phyloP scores from a whole-genome alignment of 257 asterid genomes.

The Capsicum baccatum region DNA sequence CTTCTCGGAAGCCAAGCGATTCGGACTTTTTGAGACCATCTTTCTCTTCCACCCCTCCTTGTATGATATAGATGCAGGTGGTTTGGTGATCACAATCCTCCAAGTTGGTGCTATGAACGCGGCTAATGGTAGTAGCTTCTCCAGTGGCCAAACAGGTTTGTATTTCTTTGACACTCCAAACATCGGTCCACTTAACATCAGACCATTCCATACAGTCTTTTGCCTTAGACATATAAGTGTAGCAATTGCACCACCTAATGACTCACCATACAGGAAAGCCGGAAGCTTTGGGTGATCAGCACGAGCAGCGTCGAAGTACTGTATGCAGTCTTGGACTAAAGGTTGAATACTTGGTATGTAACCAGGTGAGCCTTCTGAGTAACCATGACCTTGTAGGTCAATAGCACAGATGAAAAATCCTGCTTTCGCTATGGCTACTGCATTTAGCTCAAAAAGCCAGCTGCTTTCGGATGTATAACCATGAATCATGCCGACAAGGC shows the following conservation, averaged over 20 bases:
- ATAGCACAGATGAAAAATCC: constrained; percentile 72
- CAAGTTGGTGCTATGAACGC: constrained; percentile 70
- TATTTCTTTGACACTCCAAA: constrained; percentile 67
- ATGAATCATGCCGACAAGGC: constrained; percentile 78
- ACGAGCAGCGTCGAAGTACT: constrained; percentile 50
- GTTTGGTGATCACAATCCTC: constrained; percentile 58
- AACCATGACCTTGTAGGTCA: constrained; percentile 83
- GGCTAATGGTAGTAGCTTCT: constrained; percentile 62
- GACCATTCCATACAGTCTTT: constrained; percentile 64
- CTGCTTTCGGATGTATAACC: constrained; percentile 83
- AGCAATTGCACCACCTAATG: constrained; percentile 75
- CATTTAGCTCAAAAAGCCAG: constrained; percentile 78
- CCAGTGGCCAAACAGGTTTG: constrained; percentile 81
- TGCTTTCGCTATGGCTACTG: constrained; percentile 73
- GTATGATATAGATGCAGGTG: constrained; percentile 57
- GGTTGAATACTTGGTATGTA: constrained; percentile 57
- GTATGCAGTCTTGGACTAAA: constrained; percentile 59
- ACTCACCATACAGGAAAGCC: constrained; percentile 81
- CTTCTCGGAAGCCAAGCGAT: constrained; percentile 47
- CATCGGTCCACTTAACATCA: constrained; percentile 77
- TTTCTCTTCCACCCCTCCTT: constrained; percentile 67
- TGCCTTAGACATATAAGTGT: constrained; percentile 59
- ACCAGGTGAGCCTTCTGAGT: constrained; percentile 68
- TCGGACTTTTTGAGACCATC: constrained; percentile 62
- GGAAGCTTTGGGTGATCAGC: constrained; percentile 53